Evolutionary conservation across 805 yeast genomes (phyloP).

Genomic region (Candida hungchunana): DNA sequence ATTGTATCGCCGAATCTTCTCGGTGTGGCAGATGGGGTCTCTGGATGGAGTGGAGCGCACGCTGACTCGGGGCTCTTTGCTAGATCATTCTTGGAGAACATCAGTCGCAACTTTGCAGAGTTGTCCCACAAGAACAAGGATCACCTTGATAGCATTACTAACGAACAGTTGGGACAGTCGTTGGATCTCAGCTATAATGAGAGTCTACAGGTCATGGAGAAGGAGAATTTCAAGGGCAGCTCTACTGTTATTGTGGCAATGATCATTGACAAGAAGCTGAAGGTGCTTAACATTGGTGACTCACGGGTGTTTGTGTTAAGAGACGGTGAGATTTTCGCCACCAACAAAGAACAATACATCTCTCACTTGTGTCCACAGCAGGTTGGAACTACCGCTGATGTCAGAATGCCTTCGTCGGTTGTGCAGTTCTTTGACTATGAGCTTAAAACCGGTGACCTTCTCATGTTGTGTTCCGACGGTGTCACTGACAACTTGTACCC

Average conservation of each 20-base stretch:
- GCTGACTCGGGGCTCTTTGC: conserved; percentile 50
- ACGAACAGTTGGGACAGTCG: conserved; percentile 38
- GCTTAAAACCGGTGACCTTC: conserved; percentile 37
- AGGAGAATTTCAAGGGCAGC: conserved; percentile 43
- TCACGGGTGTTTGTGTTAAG: conserved; percentile 45
- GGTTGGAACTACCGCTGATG: conserved; percentile 46
- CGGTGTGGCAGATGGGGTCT: conserved; percentile 55
- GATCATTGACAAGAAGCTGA: conserved; percentile 43
- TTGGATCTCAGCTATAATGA: conserved; percentile 46
- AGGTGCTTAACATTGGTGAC: conserved; percentile 50
- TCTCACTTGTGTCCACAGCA: conserved; percentile 47
- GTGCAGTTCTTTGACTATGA: conserved; percentile 42
- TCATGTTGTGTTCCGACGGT: conserved; percentile 50
- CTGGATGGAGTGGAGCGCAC: conserved; percentile 49
- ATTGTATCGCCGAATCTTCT: conserved; percentile 46
- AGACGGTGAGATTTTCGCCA: conserved; percentile 37
- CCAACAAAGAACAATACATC: conserved; percentile 45
- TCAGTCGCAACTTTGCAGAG: conserved; percentile 34
- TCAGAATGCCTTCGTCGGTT: conserved; percentile 40
- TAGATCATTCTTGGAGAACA: conserved; percentile 47
- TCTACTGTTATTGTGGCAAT: conserved; percentile 45
- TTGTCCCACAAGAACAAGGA: conserved; percentile 19
- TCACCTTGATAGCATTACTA: conserved; percentile 37
- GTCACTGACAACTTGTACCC: conserved; percentile 48
- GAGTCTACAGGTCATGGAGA: conserved; percentile 46